Evolutionary conservation across 805 yeast species (phyloP), one percentile per base, ranked within the genome.

Genomic region (Lipomyces orientalis): DNA sequence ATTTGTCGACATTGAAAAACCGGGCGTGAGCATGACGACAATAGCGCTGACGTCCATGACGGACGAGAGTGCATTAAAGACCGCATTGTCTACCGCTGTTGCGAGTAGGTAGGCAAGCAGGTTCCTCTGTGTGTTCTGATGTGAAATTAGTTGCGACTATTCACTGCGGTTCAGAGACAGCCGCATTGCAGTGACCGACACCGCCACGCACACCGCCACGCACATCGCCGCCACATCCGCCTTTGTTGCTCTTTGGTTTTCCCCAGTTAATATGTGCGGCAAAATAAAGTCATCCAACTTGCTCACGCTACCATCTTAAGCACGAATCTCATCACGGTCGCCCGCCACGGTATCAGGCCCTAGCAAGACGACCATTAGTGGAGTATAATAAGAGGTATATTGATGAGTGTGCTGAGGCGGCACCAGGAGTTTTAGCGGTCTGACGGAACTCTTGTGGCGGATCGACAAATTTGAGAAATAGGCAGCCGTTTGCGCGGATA

Each of bases 1-100:
- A 65, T 65, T 9, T 39, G 54, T 16, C 68, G 68, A 43, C 22
- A 43, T 12, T 43, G 49, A n/a, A 43, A 3, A 16, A 43, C 7
- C 4, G 22, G 19, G 8, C 49, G 19, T 7, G 49, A 43, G 49
- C 49, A 43, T 4, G 49, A n/a, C 12, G 22, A 19, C 49, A 14
- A 8, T 19, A 43, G 7, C n/a, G 49, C 49, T 43, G 49, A 43
- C 7, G 22, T 6, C 49, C 49, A 43, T 7, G 22, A 22, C 49
- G 10, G 49, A 1, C 49, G 22, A 16, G 9, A 43, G 5, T 22
- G 49, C n/a, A 9, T 19, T 5, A 43, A 43, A 6, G 49, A n/a
- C 49, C 49, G 49, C 49, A 43, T 43, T 43, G n/a, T 16, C 9
- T 25, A 7, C 49, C n/a, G 9, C 14, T 16, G 22, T 43, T 9